Evolutionary conservation across 139 green algal genomes (phyloP).

Genomic region (Chlorella sp.): DNA sequence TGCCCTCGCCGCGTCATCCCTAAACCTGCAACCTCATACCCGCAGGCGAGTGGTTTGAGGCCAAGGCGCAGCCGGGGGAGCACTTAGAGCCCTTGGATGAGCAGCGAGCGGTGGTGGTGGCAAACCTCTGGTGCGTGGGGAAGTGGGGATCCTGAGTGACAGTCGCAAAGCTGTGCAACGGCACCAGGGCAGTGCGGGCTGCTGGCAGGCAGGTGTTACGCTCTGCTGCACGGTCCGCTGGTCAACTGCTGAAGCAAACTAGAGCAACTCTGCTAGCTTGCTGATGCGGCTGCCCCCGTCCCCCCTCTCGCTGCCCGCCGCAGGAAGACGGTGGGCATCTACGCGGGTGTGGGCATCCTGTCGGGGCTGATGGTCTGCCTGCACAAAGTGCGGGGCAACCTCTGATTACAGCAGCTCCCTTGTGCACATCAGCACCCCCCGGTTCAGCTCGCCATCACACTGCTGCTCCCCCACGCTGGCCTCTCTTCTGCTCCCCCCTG

Average conservation of each 20-base stretch:
- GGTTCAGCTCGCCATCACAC: too few relatives aligned
- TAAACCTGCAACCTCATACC: too few relatives aligned
- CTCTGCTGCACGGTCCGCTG: neutral
- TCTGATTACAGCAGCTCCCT: constrained; percentile 31
- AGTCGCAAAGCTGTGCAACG: too few relatives aligned
- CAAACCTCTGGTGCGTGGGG: constrained; percentile 31
- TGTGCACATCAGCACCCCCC: too few relatives aligned
- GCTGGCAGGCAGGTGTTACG: neutral
- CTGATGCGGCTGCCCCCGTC: too few relatives aligned
- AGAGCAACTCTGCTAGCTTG: neutral
- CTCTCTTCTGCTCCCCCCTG: too few relatives aligned
- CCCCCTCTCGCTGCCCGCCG: neutral
- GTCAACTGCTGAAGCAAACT: too few relatives aligned
- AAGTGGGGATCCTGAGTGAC: neutral
- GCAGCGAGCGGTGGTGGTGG: constrained; percentile 33
- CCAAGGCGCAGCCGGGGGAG: constrained; percentile 28
- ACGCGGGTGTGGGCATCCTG: constrained; percentile 12
- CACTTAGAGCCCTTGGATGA: constrained; percentile 30
- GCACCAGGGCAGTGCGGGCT: neutral
- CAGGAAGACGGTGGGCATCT: constrained; percentile 39
- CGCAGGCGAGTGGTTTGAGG: constrained; percentile 57
- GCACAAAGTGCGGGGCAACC: constrained; percentile 39
- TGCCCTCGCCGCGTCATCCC: too few relatives aligned
- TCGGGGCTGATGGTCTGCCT: constrained; percentile 29
- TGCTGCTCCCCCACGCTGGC: too few relatives aligned